Base-by-base conservation (phyloP, 2,329 filamentous ascomycete genomes). In the Fusarium nematophilum region DNA sequence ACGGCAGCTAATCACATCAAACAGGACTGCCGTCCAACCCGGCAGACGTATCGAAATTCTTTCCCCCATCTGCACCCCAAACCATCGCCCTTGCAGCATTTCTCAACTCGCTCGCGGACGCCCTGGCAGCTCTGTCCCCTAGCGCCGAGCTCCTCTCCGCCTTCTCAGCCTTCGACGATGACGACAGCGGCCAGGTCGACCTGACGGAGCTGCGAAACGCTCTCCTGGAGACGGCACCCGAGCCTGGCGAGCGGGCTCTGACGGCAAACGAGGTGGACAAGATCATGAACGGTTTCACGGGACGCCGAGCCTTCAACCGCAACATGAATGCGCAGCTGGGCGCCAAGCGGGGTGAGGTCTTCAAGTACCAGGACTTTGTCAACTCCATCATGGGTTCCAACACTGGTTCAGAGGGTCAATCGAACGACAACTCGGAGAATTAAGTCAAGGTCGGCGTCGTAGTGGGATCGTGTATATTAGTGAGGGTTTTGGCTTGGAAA, bases 91-190 rank as follows among this genome's bases (percentile, higher is more conserved):
- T 99, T 33, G 91, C 93, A 1, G 86, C 88, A 4, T 99, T 96
- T 72, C 83, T 99, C 17, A 94, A 92, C 71, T 89, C 88, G 1
- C 81, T 99, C 2, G 91, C 93, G 1, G 85, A 86, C 9, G 84
- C 91, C 3, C 81, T 98, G 3, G 86, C 87, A 1, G 84, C 88
- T 0, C 81, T 98, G 14, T 96, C 92, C 1, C 88, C 91, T 0
- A 86, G 87, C 17, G 84, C 87, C 13, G 95, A 99, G 72, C 83
- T 99, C 9, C 80, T 92, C 15, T 94, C 93, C 2, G 95, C 95
- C 0, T 94, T 99, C 66, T 92, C 92, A 3, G 95, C 95, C 0
- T 98, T 98, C 72, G 95, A 99, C 71, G 91, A 96, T 59, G 93
- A 96, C 61, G 95, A 99, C 73, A 95, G 91, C 68, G 95, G 95